Percentiles rank a stretch among this genome's conserved stretches.
phyloP scores from a whole-genome alignment of 2,329 filamentous ascomycete species.

The Emmonsiellopsis sp. region DNA sequence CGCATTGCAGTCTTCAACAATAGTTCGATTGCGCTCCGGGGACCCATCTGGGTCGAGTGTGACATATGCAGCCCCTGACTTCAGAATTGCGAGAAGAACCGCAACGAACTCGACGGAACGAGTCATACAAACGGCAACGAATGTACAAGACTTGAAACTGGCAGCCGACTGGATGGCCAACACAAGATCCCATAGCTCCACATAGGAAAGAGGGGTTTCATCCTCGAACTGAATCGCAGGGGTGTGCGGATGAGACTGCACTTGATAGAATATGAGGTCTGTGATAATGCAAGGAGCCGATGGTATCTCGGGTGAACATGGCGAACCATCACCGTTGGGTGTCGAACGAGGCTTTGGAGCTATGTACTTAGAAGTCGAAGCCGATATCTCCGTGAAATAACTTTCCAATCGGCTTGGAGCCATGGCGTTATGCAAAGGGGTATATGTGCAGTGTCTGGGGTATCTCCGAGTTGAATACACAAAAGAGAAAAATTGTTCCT shows the following conservation, averaged over 20 bases:
- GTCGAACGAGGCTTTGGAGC: no score
- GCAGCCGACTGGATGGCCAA: not conserved
- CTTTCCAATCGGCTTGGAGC: no score
- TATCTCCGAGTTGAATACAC: no score
- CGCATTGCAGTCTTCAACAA: constrained; percentile 2
- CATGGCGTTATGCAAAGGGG: no score
- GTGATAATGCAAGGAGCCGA: no score
- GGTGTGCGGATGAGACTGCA: not conserved
- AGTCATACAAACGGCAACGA: constrained; percentile 4
- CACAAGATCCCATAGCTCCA: not conserved
- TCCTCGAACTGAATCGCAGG: constrained; percentile 1
- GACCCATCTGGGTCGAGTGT: constrained; percentile 5
- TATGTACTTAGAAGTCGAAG: no score
- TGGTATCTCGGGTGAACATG: no score
- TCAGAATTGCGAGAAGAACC: constrained; percentile 4
- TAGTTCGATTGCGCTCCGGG: not conserved
- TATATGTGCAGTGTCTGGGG: no score
- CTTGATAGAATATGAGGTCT: no score
- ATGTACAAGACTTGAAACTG: not conserved
- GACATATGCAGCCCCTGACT: constrained; percentile 5
- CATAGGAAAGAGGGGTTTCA: not conserved
- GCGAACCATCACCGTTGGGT: no score
- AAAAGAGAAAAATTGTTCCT: no score
- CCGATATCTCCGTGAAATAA: no score
- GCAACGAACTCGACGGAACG: not conserved